These are phyloP conservation scores for Aspergillus ochraceus DNA, from an alignment of 2,329 filamentous ascomycete genomes.

Conservation along the genomic window DNA sequence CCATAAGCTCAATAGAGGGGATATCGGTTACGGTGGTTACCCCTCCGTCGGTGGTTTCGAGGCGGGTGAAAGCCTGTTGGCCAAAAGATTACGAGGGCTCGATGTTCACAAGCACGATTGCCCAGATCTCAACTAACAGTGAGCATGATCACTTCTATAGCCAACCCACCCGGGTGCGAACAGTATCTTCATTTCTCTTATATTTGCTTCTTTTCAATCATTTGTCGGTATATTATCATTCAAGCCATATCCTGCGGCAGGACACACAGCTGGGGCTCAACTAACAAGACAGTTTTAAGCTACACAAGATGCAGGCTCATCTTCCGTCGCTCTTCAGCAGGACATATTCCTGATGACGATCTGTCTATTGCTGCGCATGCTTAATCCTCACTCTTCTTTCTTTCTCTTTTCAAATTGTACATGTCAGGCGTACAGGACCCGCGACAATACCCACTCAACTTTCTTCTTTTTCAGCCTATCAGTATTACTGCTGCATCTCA, in stretches of 20 bases:
- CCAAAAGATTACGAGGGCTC: constrained; percentile 65
- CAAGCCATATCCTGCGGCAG: neutral
- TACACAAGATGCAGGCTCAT: neutral
- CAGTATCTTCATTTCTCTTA: neutral
- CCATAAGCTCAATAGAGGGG: constrained; percentile 67
- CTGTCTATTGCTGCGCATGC: neutral
- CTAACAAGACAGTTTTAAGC: neutral
- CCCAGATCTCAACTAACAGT: neutral
- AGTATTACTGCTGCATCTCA: neutral
- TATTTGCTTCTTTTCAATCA: neutral
- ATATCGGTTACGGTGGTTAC: constrained; percentile 63
- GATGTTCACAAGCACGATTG: constrained; percentile 47
- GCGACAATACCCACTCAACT: neutral
- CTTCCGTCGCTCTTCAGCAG: neutral
- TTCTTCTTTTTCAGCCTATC: neutral
- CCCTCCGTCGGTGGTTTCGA: constrained; percentile 43
- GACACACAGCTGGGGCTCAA: neutral
- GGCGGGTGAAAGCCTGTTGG: constrained; percentile 67
- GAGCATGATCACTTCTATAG: neutral
- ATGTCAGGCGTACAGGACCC: neutral
- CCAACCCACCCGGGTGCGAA: neutral
- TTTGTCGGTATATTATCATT: neutral
- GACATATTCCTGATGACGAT: neutral
- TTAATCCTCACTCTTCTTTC: neutral
- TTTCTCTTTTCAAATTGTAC: neutral